Evolutionary conservation across 78 protist species (phyloP).

Genomic region (Planoprotostelium fungivorum): DNA sequence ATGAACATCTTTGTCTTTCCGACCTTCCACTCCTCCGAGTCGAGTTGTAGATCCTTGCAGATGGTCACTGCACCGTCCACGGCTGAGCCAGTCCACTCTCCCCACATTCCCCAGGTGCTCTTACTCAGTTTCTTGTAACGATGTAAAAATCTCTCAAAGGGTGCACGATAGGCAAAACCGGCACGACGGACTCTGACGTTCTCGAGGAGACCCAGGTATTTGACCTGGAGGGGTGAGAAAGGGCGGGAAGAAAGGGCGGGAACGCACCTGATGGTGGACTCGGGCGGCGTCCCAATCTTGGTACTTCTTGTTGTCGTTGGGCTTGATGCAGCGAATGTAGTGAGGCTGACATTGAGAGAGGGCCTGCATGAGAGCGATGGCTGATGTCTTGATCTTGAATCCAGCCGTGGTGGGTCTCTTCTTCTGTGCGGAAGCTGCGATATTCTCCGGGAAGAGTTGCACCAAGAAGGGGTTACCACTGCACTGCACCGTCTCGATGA

Average conservation of each 20-base stretch:
- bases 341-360: constrained; percentile 67
- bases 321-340: constrained; percentile 92
- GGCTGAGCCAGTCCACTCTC: constrained; percentile 65
- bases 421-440: constrained; percentile 37
- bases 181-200: constrained; percentile 92
- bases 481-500: constrained; percentile 41
- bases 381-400: constrained; percentile 73
- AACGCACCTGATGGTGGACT: constrained; percentile 62
- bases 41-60: constrained; percentile 40
- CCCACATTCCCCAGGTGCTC: constrained; percentile 70
- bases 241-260: constrained; percentile 2
- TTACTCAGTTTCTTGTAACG: constrained; percentile 73
- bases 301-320: constrained; percentile 72
- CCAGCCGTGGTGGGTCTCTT: constrained; percentile 84
- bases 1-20: constrained; percentile 84
- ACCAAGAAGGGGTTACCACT: constrained; percentile 28
- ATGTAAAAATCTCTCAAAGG: constrained; percentile 68
- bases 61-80: constrained; percentile 41
- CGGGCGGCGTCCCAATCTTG: constrained; percentile 59
- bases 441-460: constrained; percentile 30
- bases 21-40: constrained; percentile 75
- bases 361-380: constrained; percentile 57
- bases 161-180: constrained; percentile 89
- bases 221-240: constrained; percentile 5
- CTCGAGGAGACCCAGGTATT: constrained; percentile 89